Evolutionary conservation across 805 yeast genomes (phyloP).

Genomic region (Nakazawaea pomicola): DNA sequence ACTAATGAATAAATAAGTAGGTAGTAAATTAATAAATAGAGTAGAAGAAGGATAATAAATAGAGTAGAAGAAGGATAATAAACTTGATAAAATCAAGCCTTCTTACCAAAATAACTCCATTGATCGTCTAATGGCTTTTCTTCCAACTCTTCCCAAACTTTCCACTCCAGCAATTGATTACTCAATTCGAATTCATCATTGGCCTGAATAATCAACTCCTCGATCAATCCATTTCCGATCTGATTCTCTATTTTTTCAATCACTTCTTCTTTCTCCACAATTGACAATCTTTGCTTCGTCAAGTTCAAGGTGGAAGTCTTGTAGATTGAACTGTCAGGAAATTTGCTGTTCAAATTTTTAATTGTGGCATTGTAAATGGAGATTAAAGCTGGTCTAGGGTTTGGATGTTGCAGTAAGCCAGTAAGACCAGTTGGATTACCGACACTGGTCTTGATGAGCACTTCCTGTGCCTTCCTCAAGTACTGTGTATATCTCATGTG

Average conservation of each 20-base stretch:
- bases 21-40: not conserved
- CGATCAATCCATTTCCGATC: conserved; percentile 81
- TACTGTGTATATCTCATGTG: conserved; percentile 31
- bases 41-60: not conserved
- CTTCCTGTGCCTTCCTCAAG: conserved; percentile 36
- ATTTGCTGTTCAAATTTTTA: conserved; percentile 47
- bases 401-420: conserved; percentile 74
- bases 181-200: conserved; percentile 72
- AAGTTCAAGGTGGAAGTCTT: conserved; percentile 68
- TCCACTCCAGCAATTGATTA: conserved; percentile 60
- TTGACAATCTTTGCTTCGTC: conserved; percentile 61
- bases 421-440: conserved; percentile 82
- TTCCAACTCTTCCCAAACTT: conserved; percentile 75
- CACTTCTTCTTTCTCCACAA: conserved; percentile 61
- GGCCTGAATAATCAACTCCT: conserved; percentile 79
- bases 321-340: conserved; percentile 72
- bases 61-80: not conserved
- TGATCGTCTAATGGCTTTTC: conserved; percentile 78
- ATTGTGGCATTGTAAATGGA: conserved; percentile 70
- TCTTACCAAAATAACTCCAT: conserved; percentile 78
- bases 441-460: conserved; percentile 49
- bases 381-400: conserved; percentile 75
- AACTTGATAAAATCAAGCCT: conserved; percentile 29
- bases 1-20: conserved; percentile 1
- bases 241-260: conserved; percentile 61